Evolutionary conservation across 192 early-diverging fungal genomes (phyloP).

Genomic region (Chytriomyces confervae): DNA sequence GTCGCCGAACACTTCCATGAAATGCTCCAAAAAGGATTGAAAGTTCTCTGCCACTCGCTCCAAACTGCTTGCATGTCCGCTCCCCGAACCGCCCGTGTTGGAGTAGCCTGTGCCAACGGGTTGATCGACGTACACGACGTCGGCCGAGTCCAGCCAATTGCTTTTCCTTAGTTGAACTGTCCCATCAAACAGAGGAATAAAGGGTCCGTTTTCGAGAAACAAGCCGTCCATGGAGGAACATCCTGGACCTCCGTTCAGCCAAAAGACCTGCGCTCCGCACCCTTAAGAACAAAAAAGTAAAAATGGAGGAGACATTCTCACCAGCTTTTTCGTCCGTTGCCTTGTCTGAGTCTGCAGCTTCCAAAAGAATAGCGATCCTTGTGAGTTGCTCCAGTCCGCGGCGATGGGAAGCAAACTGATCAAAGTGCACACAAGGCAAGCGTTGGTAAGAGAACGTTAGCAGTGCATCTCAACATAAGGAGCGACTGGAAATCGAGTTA

Average conservation of each 20-base stretch:
- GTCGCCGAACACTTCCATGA: slow-evolving; percentile 65
- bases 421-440: not conserved
- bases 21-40: slow-evolving; percentile 60
- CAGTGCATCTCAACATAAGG: not conserved
- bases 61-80: slow-evolving; percentile 40
- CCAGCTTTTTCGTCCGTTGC: not conserved
- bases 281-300: slow-evolving; percentile 89
- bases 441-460: not conserved
- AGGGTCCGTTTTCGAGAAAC: slow-evolving; percentile 62
- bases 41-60: slow-evolving; percentile 50
- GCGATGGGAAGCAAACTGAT: slow-evolving; percentile 32
- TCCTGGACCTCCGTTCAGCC: slow-evolving; percentile 48
- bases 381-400: not conserved
- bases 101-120: slow-evolving; percentile 42
- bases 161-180: not conserved
- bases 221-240: slow-evolving; percentile 44
- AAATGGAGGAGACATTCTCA: slow-evolving; percentile 68
- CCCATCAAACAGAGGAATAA: slow-evolving; percentile 39
- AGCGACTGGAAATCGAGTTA: slow-evolving; percentile 1
- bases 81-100: no score
- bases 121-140: slow-evolving; percentile 38
- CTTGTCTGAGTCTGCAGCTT: slow-evolving; percentile 19
- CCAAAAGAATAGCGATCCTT: slow-evolving; percentile 52
- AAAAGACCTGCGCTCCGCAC: slow-evolving; percentile 53
- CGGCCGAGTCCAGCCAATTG: slow-evolving; percentile 18